Evolutionary conservation across 257 asterid species (phyloP).

Genomic region (Solanum megistacrolobum): DNA sequence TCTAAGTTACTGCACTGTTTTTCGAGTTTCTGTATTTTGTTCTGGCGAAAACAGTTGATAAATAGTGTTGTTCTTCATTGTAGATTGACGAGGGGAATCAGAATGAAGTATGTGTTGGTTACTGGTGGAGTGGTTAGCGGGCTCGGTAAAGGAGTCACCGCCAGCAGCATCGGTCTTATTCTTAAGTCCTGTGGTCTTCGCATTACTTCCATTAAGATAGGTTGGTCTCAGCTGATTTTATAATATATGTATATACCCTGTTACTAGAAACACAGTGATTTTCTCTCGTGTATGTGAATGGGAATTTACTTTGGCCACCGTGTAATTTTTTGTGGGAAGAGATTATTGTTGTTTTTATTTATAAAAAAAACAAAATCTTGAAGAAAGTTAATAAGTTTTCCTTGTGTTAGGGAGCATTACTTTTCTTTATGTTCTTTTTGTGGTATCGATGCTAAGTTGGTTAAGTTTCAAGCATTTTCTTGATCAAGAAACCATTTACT

Average conservation of each 20-base stretch:
- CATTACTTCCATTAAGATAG: slow-evolving; percentile 87
- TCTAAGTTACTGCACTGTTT: not conserved
- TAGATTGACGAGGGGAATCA: not conserved
- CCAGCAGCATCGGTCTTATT: slow-evolving; percentile 91
- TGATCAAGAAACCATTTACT: not conserved
- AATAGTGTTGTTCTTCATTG: not conserved
- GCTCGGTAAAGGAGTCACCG: slow-evolving; percentile 93
- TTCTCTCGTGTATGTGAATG: not conserved
- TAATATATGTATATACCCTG: not conserved
- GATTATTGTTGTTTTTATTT: not conserved
- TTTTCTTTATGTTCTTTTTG: not conserved
- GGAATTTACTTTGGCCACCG: not conserved
- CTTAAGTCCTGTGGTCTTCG: slow-evolving; percentile 89
- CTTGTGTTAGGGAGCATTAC: not conserved
- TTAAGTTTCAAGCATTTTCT: not conserved
- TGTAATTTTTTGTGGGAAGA: not conserved
- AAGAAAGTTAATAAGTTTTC: not conserved
- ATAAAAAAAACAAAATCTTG: not conserved
- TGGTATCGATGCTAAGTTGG: not conserved
- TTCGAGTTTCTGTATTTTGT: not conserved
- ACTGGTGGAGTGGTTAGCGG: slow-evolving; percentile 98
- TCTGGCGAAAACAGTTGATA: not conserved
- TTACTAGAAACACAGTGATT: not conserved
- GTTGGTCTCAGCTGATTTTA: slow-evolving; percentile 15
- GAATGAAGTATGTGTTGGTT: slow-evolving; percentile 89